These are phyloP conservation scores for Trypanosoma congolense DNA, from an alignment of 208 protist species.

Conservation along the genomic window DNA sequence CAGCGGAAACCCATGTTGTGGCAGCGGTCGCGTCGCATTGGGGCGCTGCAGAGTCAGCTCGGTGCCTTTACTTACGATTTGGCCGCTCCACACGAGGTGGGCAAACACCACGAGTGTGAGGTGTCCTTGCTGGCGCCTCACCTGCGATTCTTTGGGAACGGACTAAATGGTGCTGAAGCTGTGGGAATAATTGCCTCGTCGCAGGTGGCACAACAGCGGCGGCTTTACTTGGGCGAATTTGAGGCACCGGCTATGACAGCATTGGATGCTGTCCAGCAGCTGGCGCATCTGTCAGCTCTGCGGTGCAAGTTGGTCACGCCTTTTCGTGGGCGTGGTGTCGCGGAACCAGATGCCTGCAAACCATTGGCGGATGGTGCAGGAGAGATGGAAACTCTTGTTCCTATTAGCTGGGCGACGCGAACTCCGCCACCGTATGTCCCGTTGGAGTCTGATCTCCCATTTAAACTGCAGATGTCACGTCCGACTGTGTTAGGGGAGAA, in stretches of 20 bases:
- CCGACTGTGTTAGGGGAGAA: slow-evolving; percentile 46
- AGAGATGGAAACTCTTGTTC: slow-evolving; percentile 63
- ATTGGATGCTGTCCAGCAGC: slow-evolving; percentile 77
- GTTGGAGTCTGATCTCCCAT: slow-evolving; percentile 78
- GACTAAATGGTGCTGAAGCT: slow-evolving; percentile 47
- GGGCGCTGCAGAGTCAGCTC: slow-evolving; percentile 75
- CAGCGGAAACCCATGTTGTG: slow-evolving; percentile 87
- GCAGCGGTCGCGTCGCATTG: slow-evolving; percentile 80
- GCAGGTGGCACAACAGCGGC: slow-evolving; percentile 73
- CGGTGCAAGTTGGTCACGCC: slow-evolving; percentile 52
- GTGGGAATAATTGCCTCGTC: slow-evolving; percentile 69
- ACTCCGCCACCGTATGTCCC: slow-evolving; percentile 82
- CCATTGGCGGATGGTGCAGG: background rate
- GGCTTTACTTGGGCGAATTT: slow-evolving; percentile 81
- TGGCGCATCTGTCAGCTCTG: slow-evolving; percentile 60
- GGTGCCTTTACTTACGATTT: slow-evolving; percentile 70
- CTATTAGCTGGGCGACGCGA: slow-evolving; percentile 76
- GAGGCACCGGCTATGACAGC: slow-evolving; percentile 77
- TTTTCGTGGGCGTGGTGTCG: slow-evolving; percentile 1
- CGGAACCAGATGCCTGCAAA: background rate
- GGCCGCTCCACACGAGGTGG: slow-evolving; percentile 37
- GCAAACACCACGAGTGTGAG: slow-evolving; percentile 45
- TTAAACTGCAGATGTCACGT: slow-evolving; percentile 70
- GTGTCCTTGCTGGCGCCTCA: slow-evolving; percentile 71
- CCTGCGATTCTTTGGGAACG: slow-evolving; percentile 35